Percentiles rank a stretch among this genome's conserved stretches.
These are phyloP conservation scores for Lachancea dasiensis DNA, from an alignment of 805 yeast genomes.

Conservation along the genomic window DNA sequence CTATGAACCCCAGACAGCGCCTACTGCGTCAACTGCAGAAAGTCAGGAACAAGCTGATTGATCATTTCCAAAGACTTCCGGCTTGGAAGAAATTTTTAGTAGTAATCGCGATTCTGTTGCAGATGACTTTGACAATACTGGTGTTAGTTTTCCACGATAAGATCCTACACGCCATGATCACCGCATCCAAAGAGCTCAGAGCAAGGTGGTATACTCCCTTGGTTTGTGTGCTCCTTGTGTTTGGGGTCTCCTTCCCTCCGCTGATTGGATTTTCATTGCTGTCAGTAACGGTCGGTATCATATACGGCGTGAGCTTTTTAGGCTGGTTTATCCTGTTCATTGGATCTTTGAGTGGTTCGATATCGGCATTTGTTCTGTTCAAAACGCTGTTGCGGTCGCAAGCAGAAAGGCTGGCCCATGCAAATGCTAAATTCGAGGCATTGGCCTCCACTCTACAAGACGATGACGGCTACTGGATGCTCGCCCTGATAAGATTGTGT, in stretches of 20 bases:
- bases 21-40: conserved; percentile 19
- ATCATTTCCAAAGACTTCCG: conserved; percentile 17
- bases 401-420: conserved; percentile 54
- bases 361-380: conserved; percentile 64
- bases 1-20: conserved; percentile 31
- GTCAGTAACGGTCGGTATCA: conserved; percentile 66
- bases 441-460: conserved; percentile 70
- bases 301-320: conserved; percentile 63
- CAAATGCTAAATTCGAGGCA: conserved; percentile 64
- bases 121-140: conserved; percentile 15
- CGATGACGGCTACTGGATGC: conserved; percentile 56
- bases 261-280: conserved; percentile 73
- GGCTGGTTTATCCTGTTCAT: conserved; percentile 76
- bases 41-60: conserved; percentile 10
- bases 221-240: conserved; percentile 47
- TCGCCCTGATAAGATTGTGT: conserved; percentile 72
- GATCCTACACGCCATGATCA: conserved; percentile 33
- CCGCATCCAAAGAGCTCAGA: conserved; percentile 42
- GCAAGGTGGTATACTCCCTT: conserved; percentile 37
- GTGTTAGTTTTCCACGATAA: conserved; percentile 25
- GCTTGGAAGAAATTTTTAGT: conserved; percentile 22
- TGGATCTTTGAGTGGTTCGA: conserved; percentile 69
- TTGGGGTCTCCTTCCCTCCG: conserved; percentile 84
- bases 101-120: conserved; percentile 12
- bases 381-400: conserved; percentile 49